Evolutionary conservation across 805 yeast genomes (phyloP), one percentile per base, ranked within the genome.

Genomic region (Lipomyces mesembrius): DNA sequence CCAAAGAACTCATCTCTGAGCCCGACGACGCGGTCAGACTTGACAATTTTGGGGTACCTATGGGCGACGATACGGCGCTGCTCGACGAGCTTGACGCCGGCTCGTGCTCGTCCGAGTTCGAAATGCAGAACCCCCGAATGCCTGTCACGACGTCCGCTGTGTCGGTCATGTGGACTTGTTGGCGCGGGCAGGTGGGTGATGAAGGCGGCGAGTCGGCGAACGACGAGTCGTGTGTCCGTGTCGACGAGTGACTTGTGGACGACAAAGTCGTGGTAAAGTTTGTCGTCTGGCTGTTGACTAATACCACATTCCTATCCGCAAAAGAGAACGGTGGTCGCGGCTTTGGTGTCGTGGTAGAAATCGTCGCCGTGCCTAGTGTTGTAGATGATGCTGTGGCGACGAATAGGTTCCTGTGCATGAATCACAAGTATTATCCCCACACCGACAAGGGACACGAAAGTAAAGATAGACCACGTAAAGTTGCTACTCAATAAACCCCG

Each of bases 291-390:
- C 49, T 17, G 49, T 43, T 43, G 22, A 43, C 49, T 43, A 43
- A n/a, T n/a, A 43, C 49, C 49, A 43, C 49, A 43, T 43, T 43
- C 49, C 49, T 43, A n/a, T 43, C 25, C 22, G 49, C 49, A 43
- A 43, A 43, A n/a, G 49, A 43, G 22, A 43, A 43, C 20, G 49
- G n/a, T 17, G 49, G 49, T 17, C 49, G 22, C 11, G 22, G 22
- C 20, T n/a, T 17, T 3, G 49, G 49, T 17, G 49, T 17, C 5
- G 49, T 43, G 3, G 49, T 43, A 17, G 49, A 8, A 7, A n/a
- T 6, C 20, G 49, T n/a, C 49, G 22, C 2, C n/a, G 49, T 8
- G 20, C 20, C n/a, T 11, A 43, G 49, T 7, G 49, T 43, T 22
- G 22, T 17, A 5, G 49, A 2, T 17, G 49, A 22, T 6, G 49